Base-by-base conservation (phyloP, 2,329 filamentous ascomycete species). In the Purpureocillium lavendulum region DNA sequence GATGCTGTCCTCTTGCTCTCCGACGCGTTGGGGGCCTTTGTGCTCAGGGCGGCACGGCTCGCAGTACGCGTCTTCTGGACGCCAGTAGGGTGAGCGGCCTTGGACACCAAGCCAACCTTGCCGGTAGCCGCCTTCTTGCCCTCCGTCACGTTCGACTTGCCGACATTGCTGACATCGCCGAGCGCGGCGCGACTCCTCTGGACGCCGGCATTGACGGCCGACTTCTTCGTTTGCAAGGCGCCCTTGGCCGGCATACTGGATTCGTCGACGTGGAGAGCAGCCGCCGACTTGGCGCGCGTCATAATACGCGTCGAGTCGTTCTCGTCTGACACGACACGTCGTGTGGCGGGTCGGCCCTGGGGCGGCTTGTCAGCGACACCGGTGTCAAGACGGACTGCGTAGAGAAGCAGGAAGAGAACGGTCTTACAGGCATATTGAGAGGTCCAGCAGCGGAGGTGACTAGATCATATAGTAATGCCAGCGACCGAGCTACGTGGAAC, bases 111-210 rank as follows among this genome's bases (percentile, higher is more conserved):
- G 40, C 80, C 80, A 41, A 66, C 66, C 66, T 88, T 84, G 57
- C 69, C 71, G 31, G 64, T 64, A 30, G 69, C 60, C 34, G 70
- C 66, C 72, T 94, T 95, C 73, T 94, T 94, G 50, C 73, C 77
- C 40, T 86, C 84, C 46, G 72, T 68, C 6, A 64, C 71, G 39
- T 86, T 84, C 35, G 75, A 74, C 63, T 96, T 97, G 53, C 80
- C 80, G 47, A 94, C 84, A 67, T 98, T 98, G 76, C 88, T 97
- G 52, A 96, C 84, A 69, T 98, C 92, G 42, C 86, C 88, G 30
- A 98, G 75, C 36, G 87, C 89, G 53, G 84, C 77, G 57, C 92
- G 87, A 69, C 85, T 92, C 57, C 84, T 76, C 41, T 62, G 61
- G 35, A 53, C 57, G 44, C 70, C 71, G 35, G 71, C 62, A 53